These are phyloP conservation scores for Saccharomycopsis schoenii DNA, from an alignment of 805 yeast genomes.

Conservation along the genomic window DNA sequence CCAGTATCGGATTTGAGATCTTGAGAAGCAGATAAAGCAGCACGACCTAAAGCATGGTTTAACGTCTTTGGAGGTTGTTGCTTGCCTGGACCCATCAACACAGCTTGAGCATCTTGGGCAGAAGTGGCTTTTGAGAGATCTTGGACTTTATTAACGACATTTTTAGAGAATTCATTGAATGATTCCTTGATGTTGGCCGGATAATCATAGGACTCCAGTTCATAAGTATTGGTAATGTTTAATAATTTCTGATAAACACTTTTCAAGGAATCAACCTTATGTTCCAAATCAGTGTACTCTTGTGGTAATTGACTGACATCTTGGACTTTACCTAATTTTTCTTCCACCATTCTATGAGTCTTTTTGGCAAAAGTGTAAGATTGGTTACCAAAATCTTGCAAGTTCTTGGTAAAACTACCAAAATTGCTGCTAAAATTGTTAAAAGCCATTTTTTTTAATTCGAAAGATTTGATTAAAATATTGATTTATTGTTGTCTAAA, in stretches of 20 bases:
- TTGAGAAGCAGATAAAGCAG: constrained; percentile 38
- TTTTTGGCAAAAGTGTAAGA: constrained; percentile 62
- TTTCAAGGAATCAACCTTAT: constrained; percentile 63
- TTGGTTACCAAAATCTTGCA: constrained; percentile 17
- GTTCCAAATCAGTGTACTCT: constrained; percentile 68
- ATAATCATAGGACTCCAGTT: constrained; percentile 73
- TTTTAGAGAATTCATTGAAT: constrained; percentile 61
- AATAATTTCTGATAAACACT: constrained; percentile 51
- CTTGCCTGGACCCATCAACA: constrained; percentile 44
- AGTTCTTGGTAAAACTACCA: constrained; percentile 16
- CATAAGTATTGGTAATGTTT: constrained; percentile 47
- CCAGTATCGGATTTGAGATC: constrained; percentile 11
- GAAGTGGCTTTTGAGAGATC: constrained; percentile 63
- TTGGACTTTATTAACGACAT: constrained; percentile 51
- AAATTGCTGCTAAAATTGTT: constrained; percentile 6
- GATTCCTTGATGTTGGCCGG: constrained; percentile 71
- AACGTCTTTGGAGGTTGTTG: constrained; percentile 61
- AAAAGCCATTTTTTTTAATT: constrained; percentile 5
- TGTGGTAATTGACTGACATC: constrained; percentile 80
- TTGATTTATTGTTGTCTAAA: too few species aligned
- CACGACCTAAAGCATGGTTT: constrained; percentile 72
- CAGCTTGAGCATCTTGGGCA: constrained; percentile 77
- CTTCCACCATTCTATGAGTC: constrained; percentile 71
- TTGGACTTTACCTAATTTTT: constrained; percentile 66
- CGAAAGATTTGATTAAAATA: too few species aligned